Evolutionary conservation across 2,329 filamentous ascomycete species (phyloP).

Genomic region (Colletotrichum tamarilloi): DNA sequence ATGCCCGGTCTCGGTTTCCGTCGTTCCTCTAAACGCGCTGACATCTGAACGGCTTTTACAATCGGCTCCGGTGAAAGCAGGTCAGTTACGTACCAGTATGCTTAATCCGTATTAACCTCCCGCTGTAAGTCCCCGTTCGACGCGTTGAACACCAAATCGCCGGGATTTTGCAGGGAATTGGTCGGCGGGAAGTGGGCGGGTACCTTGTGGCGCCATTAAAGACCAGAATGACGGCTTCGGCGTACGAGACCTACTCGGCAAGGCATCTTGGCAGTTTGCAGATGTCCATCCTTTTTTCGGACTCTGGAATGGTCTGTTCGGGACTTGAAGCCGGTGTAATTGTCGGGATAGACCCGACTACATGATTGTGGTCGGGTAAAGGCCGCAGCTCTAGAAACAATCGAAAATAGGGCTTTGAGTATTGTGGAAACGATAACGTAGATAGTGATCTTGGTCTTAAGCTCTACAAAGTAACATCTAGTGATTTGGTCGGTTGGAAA

Average conservation of each 20-base stretch:
- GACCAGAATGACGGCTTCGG: background rate
- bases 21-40: too few relatives aligned
- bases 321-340: too few relatives aligned
- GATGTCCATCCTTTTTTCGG: background rate
- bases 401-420: background rate
- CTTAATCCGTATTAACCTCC: background rate
- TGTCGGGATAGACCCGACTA: background rate
- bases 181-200: constrained; percentile 13
- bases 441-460: too few relatives aligned
- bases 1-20: background rate
- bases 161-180: background rate
- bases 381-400: background rate
- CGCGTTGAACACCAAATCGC: too few relatives aligned
- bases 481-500: too few relatives aligned
- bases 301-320: too few relatives aligned
- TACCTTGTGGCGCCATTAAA: constrained; percentile 16
- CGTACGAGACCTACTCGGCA: background rate
- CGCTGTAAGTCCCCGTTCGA: background rate
- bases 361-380: background rate
- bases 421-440: too few relatives aligned
- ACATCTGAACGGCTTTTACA: background rate
- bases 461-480: too few relatives aligned
- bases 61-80: background rate
- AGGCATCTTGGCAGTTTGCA: background rate
- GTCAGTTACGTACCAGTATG: constrained; percentile 4